phyloP scores from a whole-genome alignment of 495 filamentous ascomycete species.

The Aspergillus kassunensis region DNA sequence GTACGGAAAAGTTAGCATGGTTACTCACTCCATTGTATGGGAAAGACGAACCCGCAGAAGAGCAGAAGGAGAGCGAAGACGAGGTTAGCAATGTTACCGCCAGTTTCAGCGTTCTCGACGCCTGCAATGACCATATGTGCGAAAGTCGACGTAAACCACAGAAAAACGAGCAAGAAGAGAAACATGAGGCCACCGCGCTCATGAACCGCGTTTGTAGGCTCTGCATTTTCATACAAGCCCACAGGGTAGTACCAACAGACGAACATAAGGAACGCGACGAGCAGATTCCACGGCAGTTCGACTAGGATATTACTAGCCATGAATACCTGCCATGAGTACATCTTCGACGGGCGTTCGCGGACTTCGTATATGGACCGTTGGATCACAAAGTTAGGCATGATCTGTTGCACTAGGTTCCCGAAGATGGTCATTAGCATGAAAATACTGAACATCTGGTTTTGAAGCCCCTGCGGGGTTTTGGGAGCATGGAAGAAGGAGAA shows the following conservation, averaged over 20 bases:
- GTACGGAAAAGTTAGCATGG: conserved; percentile 53
- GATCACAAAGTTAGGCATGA: conserved; percentile 67
- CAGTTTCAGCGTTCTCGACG: conserved; percentile 58
- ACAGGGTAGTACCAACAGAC: conserved; percentile 66
- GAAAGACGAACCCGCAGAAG: conserved; percentile 53
- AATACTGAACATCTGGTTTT: conserved; percentile 87
- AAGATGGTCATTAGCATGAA: conserved; percentile 89
- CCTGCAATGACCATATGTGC: conserved; percentile 62
- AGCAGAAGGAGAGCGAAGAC: conserved; percentile 58
- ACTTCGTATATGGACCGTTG: conserved; percentile 67
- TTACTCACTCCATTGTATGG: conserved; percentile 62
- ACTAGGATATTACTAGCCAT: conserved; percentile 63
- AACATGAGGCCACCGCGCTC: conserved; percentile 57
- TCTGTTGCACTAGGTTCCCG: conserved; percentile 71
- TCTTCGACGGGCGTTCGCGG: conserved; percentile 66
- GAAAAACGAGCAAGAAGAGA: conserved; percentile 51
- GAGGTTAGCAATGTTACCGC: conserved; percentile 57
- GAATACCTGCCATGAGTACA: conserved; percentile 74
- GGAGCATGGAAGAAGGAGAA: conserved; percentile 82
- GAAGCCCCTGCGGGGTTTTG: conserved; percentile 73
- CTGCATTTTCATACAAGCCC: conserved; percentile 56
- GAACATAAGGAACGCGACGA: conserved; percentile 59
- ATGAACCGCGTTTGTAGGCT: conserved; percentile 38
- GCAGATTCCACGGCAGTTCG: conserved; percentile 68
- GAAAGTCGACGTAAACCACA: conserved; percentile 59